A percentile compares a stretch with the other conserved stretches of the same genome.
These are phyloP conservation scores for Adansonia grandidieri DNA, from an alignment of 441 rosid genomes.

Conservation along the genomic window DNA sequence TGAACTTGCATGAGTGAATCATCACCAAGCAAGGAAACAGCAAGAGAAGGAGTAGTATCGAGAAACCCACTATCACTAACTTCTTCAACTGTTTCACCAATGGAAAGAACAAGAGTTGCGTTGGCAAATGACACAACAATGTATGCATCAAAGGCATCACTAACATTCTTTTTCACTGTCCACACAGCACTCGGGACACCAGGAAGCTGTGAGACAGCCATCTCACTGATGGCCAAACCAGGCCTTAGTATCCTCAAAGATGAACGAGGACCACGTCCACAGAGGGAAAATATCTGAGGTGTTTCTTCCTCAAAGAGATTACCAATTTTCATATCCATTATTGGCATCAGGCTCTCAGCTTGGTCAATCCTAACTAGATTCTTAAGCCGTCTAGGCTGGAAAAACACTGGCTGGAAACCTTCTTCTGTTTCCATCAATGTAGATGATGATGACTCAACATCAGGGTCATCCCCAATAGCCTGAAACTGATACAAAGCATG, in stretches of 20 bases:
- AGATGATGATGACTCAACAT: constrained; percentile 31
- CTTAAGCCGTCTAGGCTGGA: constrained; percentile 85
- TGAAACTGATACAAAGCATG: constrained; percentile 64
- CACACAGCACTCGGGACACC: constrained; percentile 98
- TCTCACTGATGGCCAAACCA: constrained; percentile 91
- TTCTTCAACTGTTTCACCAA: constrained; percentile 97
- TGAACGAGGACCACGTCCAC: constrained; percentile 95
- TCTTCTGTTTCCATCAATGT: constrained; percentile 92
- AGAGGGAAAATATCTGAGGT: constrained; percentile 87
- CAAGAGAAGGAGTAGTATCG: constrained; percentile 22
- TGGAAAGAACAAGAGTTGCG: constrained; percentile 95
- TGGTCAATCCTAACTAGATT: constrained; percentile 95
- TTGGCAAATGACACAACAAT: constrained; percentile 92
- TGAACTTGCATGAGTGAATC: constrained; percentile 22
- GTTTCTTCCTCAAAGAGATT: constrained; percentile 96
- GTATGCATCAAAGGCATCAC: constrained; percentile 93
- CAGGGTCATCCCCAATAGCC: constrained; percentile 17
- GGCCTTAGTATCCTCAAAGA: constrained; percentile 88
- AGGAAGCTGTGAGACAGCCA: constrained; percentile 99
- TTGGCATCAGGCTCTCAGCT: constrained; percentile 93
- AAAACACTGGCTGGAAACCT: constrained; percentile 90
- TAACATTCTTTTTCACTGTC: constrained; percentile 90
- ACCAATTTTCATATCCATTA: constrained; percentile 86
- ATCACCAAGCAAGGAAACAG: constrained; percentile 21
- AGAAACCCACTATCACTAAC: constrained; percentile 57